A percentile compares a stretch with the other conserved stretches of the same genome.
Evolutionary conservation across 352 stramenopile genomes (phyloP).

Genomic region (Salisapilia sapeloensis): DNA sequence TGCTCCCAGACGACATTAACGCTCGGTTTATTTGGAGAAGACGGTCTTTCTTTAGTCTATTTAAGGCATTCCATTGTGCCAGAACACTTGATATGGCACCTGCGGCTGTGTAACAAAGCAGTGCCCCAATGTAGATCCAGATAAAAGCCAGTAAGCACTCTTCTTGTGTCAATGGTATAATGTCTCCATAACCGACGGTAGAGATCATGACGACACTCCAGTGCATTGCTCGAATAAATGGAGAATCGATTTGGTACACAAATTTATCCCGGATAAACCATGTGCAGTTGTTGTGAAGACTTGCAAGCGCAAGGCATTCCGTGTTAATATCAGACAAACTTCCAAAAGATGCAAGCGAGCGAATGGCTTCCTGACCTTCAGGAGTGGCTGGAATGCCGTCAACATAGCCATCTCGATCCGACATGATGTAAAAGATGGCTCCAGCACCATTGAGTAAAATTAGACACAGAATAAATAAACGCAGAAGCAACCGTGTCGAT

Average conservation of each 20-base stretch:
- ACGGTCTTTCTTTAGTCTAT: constrained; percentile 21
- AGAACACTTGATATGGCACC: constrained; percentile 38
- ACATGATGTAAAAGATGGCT: constrained; percentile 38
- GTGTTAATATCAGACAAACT: constrained; percentile 11
- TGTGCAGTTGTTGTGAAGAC: constrained; percentile 33
- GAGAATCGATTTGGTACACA: constrained; percentile 32
- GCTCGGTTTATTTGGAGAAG: constrained; percentile 46
- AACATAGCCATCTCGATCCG: constrained; percentile 18
- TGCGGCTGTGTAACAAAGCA: constrained; percentile 58
- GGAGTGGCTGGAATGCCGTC: constrained; percentile 26
- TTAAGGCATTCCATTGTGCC: constrained; percentile 26
- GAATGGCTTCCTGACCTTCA: too few relatives aligned
- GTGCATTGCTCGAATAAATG: constrained; percentile 37
- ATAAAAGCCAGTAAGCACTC: constrained; percentile 33
- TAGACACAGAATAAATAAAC: constrained; percentile 25
- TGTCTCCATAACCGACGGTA: constrained; percentile 53
- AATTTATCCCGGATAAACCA: constrained; percentile 58
- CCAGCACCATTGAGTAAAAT: constrained; percentile 21
- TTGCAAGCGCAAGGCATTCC: constrained; percentile 31
- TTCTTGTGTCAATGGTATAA: constrained; percentile 31
- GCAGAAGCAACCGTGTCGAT: constrained; percentile 21
- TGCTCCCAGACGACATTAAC: constrained; percentile 17
- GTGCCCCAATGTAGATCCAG: constrained; percentile 58
- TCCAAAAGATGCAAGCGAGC: constrained; percentile 7
- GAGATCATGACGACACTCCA: constrained; percentile 61